Base-by-base conservation (phyloP, 495 filamentous ascomycete species). In the Lasiosphaeriaceae sp. region DNA sequence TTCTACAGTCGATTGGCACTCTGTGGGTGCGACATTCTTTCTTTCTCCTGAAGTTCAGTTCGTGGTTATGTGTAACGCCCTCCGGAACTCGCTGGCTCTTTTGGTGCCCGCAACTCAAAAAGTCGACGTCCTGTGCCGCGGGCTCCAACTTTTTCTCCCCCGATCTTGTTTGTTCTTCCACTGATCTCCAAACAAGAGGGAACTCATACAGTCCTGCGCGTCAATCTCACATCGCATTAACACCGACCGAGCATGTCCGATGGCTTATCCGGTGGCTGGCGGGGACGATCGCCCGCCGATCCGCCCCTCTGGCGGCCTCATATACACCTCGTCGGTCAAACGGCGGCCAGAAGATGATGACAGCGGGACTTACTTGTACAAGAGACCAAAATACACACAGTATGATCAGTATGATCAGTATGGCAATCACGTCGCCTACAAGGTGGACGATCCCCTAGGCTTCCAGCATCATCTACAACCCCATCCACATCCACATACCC, bases 201-300 rank as follows among this genome's bases (percentile, higher is more conserved):
- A n/a, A 31, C 7, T 22, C 16, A 2, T 20, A 8, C n/a, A 23
- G 5, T 50, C 20, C 37, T 37, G 41, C 20, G 41, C 20, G 21
- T 26, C 35, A n/a, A 24, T 50, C 34, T 22, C 35, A 7, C 14
- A 11, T 21, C 19, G 26, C 22, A 23, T 45, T 24, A 23, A 11
- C 22, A 23, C 47, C 4, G 17, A 9, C 55, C 54, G 68, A 71
- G 63, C 52, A 71, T 71, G 69, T 68, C 59, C 66, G 55, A 71
- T 71, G 69, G 69, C 66, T 55, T 50, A 53, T n/a, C 66, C 59
- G 56, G 54, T 55, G 55, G 45, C 48, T 62, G 69, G 66, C 65
- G 66, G 69, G 65, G 59, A 65, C 63, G 53, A 61, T 8, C 57
- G 58, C 65, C 65, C 59, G 58, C 64, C 66, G 34, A 50, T 60